Conservation (phyloP, 768 basidiomycete genomes). For the Tricholoma furcatifolium region DNA sequence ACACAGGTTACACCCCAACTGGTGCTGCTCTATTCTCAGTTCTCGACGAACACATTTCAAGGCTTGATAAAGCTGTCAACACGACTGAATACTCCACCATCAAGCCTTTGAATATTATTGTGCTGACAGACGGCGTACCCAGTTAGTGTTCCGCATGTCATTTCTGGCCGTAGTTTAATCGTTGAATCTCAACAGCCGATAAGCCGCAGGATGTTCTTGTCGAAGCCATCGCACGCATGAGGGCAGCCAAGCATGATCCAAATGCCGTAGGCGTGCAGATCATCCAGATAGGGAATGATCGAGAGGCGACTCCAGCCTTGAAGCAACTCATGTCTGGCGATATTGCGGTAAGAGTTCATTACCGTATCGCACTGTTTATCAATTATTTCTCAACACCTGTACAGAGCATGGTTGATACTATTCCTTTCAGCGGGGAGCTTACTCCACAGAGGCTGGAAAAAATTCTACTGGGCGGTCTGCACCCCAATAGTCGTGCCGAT, state of each 20-base stretch:
- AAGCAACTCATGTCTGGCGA: slow-evolving; percentile 24
- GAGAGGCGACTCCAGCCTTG: slow-evolving; percentile 15
- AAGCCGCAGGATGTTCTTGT: slow-evolving; percentile 20
- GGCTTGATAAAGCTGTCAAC: slow-evolving; percentile 19
- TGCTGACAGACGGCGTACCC: slow-evolving; percentile 32
- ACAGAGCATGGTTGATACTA: slow-evolving; percentile 32
- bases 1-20: slow-evolving; percentile 27
- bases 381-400: background rate
- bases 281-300: slow-evolving; percentile 31
- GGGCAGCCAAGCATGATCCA: slow-evolving; percentile 26
- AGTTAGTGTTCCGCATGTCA: slow-evolving; percentile 14
- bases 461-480: slow-evolving; percentile 32
- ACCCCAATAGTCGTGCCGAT: slow-evolving; percentile 28
- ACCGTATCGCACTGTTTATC: background rate
- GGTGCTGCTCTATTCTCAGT: slow-evolving; percentile 23
- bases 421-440: slow-evolving; percentile 24
- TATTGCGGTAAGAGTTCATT: slow-evolving; percentile 22
- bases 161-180: background rate
- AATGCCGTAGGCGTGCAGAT: slow-evolving; percentile 33
- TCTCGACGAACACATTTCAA: slow-evolving; percentile 20
- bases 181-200: slow-evolving; percentile 11
- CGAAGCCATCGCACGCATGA: slow-evolving; percentile 22
- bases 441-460: slow-evolving; percentile 27
- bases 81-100: slow-evolving; percentile 20
- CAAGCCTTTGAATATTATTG: slow-evolving; percentile 30